Base-by-base conservation (phyloP, 169 alveolate species). In the Plasmodium vinckei region DNA sequence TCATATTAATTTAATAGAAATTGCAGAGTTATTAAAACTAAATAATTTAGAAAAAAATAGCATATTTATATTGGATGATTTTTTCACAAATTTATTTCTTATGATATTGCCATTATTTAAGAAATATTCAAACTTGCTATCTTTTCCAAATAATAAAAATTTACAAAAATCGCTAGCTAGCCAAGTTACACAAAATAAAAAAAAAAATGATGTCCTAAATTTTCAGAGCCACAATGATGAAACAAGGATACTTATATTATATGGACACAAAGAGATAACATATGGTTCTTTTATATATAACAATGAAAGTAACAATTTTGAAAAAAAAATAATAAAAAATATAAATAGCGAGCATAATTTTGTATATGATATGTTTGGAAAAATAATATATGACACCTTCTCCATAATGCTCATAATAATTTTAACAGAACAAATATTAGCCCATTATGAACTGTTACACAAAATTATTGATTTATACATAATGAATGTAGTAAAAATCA, bases 31-130 rank as follows among this genome's bases (percentile, higher is more conserved):
- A 23, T 73, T 73, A 73, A 67, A 54, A 47, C 10, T 73, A 19
- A 27, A 44, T n/a, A 59, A 10, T 21, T 5, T 27, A 54, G 72
- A 15, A 47, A 73, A 42, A 46, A 53, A 54, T 53, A 61, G 87
- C 69, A 60, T 73, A 53, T 73, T 53, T 27, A 10, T 73, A 73
- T 73, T 73, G 61, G 87, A 73, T 27, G 87, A 73, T 61, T 42
- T 73, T n/a, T 60, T 73, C 56, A 73, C 87, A 46, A 73, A 21
- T 19, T 44, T 73, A 39, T 59, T 73, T 61, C 70, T 73, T 42
- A 46, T 61, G 63, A 73, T 49, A n/a, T 73, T 73, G 19, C 87
- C 87, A 15, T 25, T 73, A 46, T 73, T 46, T 39, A 73, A 73
- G 42, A 25, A 54, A 9, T 61, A 44, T 60, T 25, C 10, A 2